Percentiles rank a stretch among this genome's conserved stretches.
These are phyloP conservation scores for Madurella fahalii DNA, from an alignment of 2,329 filamentous ascomycete genomes.

Conservation along the genomic window DNA sequence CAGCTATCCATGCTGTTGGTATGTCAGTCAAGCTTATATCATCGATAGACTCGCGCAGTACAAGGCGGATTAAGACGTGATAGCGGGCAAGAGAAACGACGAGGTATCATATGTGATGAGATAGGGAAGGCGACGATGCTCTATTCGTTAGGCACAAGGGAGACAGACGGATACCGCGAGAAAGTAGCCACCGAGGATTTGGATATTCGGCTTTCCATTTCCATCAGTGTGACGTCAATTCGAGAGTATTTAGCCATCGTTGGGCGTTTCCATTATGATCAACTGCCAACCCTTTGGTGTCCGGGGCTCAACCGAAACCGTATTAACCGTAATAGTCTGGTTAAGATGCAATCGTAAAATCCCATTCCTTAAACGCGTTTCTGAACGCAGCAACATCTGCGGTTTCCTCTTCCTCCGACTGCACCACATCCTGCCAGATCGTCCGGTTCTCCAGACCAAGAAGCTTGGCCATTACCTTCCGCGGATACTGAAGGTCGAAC, in stretches of 20 bases:
- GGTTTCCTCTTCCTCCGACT: conserved; percentile 73
- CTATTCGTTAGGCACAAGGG: background rate
- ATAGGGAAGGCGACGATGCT: background rate
- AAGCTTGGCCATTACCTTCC: conserved; percentile 83
- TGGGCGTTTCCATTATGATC: too few species aligned
- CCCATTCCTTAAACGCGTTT: conserved; percentile 75
- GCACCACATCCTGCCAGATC: conserved; percentile 80
- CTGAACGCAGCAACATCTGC: conserved; percentile 76
- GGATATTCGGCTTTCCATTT: too few species aligned
- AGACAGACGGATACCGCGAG: background rate
- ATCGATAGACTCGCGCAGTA: background rate
- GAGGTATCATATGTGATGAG: background rate
- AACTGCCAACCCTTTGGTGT: too few species aligned
- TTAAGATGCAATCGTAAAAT: conserved; percentile 59
- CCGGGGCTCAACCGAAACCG: too few species aligned
- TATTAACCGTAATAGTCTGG: too few species aligned
- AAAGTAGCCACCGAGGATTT: background rate
- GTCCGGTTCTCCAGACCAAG: conserved; percentile 73
- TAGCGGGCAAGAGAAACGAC: background rate
- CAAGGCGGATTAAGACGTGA: background rate
- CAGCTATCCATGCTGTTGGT: background rate
- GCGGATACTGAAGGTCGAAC: conserved; percentile 88
- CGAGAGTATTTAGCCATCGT: too few species aligned
- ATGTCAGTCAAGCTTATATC: background rate
- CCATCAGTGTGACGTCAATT: too few species aligned